Percentiles rank a stretch among this genome's conserved stretches.
These are phyloP conservation scores for Echites panduratus DNA, from an alignment of 257 asterid species.

Conservation along the genomic window DNA sequence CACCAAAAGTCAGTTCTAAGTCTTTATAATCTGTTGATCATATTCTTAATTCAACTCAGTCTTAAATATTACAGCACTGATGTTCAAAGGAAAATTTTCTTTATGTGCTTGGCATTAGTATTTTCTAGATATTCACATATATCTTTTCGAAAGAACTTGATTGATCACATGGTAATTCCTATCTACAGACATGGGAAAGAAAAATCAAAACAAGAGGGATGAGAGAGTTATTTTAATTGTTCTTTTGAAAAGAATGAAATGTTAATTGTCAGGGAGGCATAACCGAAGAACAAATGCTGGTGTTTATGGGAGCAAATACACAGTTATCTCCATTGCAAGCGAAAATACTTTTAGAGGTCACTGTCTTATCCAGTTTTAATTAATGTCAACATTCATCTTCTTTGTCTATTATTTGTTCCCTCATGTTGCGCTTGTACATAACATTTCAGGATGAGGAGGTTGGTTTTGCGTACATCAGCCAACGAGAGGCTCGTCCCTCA, in stretches of 20 bases:
- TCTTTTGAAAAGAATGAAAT: neutral
- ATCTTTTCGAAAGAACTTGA: neutral
- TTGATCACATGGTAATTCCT: neutral
- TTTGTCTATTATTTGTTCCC: neutral
- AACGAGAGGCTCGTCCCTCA: slow-evolving; percentile 89
- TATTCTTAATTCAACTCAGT: neutral
- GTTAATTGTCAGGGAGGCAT: slow-evolving; percentile 70
- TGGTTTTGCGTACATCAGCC: slow-evolving; percentile 94
- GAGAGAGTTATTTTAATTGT: neutral
- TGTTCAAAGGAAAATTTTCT: neutral
- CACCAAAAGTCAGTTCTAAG: slow-evolving; percentile 66
- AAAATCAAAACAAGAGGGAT: neutral
- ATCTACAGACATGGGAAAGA: no score
- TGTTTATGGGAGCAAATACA: slow-evolving; percentile 88
- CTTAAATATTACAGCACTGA: neutral
- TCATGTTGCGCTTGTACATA: slow-evolving; percentile 4
- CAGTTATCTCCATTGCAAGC: slow-evolving; percentile 66
- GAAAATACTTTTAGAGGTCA: slow-evolving; percentile 76
- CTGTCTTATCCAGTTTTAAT: slow-evolving; percentile 10
- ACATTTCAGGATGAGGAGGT: slow-evolving; percentile 71
- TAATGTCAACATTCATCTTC: neutral
- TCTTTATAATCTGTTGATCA: neutral
- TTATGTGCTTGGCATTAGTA: neutral
- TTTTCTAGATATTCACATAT: neutral
- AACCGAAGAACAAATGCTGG: slow-evolving; percentile 98